These are phyloP conservation scores for Ammopiptanthus mongolicus DNA, from an alignment of 306 rosid species.

Conservation along the genomic window DNA sequence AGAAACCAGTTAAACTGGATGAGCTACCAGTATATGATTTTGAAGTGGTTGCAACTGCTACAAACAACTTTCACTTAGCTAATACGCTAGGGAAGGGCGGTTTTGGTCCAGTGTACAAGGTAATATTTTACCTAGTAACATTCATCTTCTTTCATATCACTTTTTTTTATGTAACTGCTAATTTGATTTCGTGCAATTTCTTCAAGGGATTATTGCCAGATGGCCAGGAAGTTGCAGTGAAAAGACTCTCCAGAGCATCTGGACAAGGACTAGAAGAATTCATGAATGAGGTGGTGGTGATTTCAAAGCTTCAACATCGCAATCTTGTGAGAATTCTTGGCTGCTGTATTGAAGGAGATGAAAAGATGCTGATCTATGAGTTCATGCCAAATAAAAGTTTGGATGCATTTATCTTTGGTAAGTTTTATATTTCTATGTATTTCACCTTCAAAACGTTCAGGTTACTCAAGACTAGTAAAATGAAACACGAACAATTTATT, in stretches of 20 bases:
- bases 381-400: conserved; percentile 45
- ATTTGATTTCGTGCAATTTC: not conserved
- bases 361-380: conserved; percentile 43
- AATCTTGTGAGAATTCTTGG: conserved; percentile 47
- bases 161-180: not conserved
- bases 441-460: not conserved
- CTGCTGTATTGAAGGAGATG: conserved; percentile 38
- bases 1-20: conserved; percentile 26
- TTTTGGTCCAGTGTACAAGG: conserved; percentile 39
- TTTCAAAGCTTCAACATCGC: conserved; percentile 50
- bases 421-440: not conserved
- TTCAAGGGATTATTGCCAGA: conserved; percentile 27
- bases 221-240: conserved; percentile 46
- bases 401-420: conserved; percentile 37
- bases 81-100: conserved; percentile 33
- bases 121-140: not conserved
- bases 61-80: conserved; percentile 26
- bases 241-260: conserved; percentile 35
- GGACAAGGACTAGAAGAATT: conserved; percentile 46
- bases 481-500: not conserved
- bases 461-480: not conserved
- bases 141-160: not conserved
- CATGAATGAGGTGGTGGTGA: conserved; percentile 42
- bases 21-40: conserved; percentile 37
- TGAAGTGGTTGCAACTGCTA: conserved; percentile 35